Evolutionary conservation across 2,329 filamentous ascomycete genomes (phyloP).

Genomic region (Xylariales sp.): DNA sequence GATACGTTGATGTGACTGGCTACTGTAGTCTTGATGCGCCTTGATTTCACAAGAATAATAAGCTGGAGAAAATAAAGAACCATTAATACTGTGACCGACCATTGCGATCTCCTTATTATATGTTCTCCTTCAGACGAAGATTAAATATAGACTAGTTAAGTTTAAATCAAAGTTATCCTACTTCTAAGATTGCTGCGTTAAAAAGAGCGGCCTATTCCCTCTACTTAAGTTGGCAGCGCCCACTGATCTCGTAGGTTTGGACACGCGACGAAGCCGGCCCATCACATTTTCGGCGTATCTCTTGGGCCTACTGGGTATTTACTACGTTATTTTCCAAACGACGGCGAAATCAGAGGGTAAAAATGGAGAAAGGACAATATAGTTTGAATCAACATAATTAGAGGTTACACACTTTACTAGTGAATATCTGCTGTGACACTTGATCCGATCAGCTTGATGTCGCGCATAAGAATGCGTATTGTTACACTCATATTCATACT

Average conservation of each 20-base stretch:
- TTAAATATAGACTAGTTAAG: background rate
- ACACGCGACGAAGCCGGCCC: background rate
- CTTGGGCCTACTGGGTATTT: background rate
- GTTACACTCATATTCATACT: background rate
- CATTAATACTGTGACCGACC: background rate
- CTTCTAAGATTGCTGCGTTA: background rate
- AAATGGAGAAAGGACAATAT: background rate
- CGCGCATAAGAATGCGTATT: background rate
- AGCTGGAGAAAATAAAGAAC: background rate
- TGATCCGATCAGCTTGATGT: background rate
- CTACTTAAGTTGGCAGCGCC: background rate
- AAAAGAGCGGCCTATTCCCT: background rate
- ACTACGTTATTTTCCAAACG: too few species aligned
- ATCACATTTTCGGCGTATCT: background rate
- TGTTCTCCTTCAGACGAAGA: background rate
- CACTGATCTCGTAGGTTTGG: constrained; percentile 11
- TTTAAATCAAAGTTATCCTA: too few species aligned
- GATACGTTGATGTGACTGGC: background rate
- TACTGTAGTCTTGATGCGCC: background rate
- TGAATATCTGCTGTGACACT: background rate
- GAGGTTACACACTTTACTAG: background rate
- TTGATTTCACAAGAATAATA: background rate
- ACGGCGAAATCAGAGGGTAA: too few species aligned
- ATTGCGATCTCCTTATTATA: background rate
- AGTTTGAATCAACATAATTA: background rate